A percentile compares a stretch with the other conserved stretches of the same genome.
Evolutionary conservation across 495 filamentous ascomycete genomes (phyloP).

Genomic region (Hyaloscypha bicolor): DNA sequence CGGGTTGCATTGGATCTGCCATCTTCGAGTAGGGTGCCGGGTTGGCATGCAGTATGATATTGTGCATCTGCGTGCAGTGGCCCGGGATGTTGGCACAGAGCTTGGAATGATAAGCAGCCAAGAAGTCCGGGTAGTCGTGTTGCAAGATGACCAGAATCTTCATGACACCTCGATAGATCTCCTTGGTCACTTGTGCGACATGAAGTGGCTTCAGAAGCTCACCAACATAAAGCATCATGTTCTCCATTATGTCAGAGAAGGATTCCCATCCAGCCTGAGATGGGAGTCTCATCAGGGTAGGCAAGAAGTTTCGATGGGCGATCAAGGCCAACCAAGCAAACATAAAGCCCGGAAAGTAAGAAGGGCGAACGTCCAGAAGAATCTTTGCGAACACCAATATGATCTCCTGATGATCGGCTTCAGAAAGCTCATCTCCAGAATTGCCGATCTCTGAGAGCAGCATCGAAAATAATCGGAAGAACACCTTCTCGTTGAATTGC

Average conservation of each 20-base stretch:
- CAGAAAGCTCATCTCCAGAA: constrained; percentile 39
- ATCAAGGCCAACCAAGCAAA: constrained; percentile 84
- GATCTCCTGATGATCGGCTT: constrained; percentile 60
- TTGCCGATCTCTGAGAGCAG: constrained; percentile 66
- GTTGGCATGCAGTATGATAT: constrained; percentile 83
- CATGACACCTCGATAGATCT: constrained; percentile 81
- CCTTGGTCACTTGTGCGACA: constrained; percentile 70
- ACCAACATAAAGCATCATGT: constrained; percentile 73
- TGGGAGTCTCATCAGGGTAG: constrained; percentile 70
- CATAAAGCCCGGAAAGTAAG: constrained; percentile 75
- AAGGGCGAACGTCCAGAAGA: constrained; percentile 76
- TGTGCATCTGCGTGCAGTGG: constrained; percentile 86
- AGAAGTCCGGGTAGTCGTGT: constrained; percentile 93
- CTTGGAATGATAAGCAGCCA: constrained; percentile 81
- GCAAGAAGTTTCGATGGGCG: constrained; percentile 85
- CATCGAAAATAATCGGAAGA: constrained; percentile 87
- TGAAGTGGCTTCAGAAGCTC: constrained; percentile 75
- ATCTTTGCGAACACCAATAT: constrained; percentile 71
- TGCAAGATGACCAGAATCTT: constrained; percentile 83
- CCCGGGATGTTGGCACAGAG: constrained; percentile 84
- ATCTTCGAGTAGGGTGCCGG: constrained; percentile 75
- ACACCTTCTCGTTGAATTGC: constrained; percentile 82
- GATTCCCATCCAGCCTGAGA: constrained; percentile 72
- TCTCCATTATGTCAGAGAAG: constrained; percentile 75
- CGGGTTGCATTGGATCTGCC: constrained; percentile 78